Conservation (phyloP, 495 filamentous ascomycete species). For the Lasiosphaeriaceae sp. region DNA sequence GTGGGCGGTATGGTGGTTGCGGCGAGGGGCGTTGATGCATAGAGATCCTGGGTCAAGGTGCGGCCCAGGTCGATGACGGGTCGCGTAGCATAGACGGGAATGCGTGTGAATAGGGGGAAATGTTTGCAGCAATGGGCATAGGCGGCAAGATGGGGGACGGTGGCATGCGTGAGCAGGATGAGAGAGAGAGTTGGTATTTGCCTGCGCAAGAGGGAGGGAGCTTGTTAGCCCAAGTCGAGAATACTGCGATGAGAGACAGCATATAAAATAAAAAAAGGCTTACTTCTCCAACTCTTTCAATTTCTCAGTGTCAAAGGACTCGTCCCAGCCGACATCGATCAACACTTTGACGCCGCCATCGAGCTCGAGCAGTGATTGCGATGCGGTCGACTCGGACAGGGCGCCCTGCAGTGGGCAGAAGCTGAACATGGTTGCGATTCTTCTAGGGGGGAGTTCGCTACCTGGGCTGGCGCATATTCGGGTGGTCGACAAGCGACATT, state of each 20-base stretch:
- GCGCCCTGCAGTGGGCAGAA: slow-evolving; percentile 92
- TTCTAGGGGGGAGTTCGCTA: slow-evolving; percentile 1
- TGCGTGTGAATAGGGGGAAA: slow-evolving; percentile 83
- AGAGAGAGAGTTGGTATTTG: slow-evolving; percentile 87
- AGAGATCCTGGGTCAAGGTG: slow-evolving; percentile 86
- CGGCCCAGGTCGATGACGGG: slow-evolving; percentile 91
- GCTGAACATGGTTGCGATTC: slow-evolving; percentile 68
- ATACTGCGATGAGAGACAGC: not conserved
- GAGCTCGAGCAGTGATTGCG: slow-evolving; percentile 91
- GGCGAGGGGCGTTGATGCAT: slow-evolving; percentile 82
- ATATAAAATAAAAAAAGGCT: not conserved
- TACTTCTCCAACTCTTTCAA: slow-evolving; percentile 86
- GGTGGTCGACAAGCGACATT: slow-evolving; percentile 9
- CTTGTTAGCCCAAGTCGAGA: slow-evolving; percentile 10
- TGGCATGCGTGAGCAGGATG: slow-evolving; percentile 93
- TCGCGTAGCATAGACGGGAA: slow-evolving; percentile 93
- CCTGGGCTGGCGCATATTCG: slow-evolving; percentile 2
- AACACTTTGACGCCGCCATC: slow-evolving; percentile 95
- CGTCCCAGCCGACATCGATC: slow-evolving; percentile 94
- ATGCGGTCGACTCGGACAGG: slow-evolving; percentile 78
- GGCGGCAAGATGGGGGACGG: slow-evolving; percentile 82
- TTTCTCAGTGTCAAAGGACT: slow-evolving; percentile 74
- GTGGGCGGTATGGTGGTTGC: slow-evolving; percentile 68
- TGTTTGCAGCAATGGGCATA: slow-evolving; percentile 97
- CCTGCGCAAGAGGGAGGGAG: slow-evolving; percentile 38